Evolutionary conservation across 2,329 filamentous ascomycete genomes (phyloP), one percentile per base, ranked within the genome.

Genomic region (Ramichloridium luteum): DNA sequence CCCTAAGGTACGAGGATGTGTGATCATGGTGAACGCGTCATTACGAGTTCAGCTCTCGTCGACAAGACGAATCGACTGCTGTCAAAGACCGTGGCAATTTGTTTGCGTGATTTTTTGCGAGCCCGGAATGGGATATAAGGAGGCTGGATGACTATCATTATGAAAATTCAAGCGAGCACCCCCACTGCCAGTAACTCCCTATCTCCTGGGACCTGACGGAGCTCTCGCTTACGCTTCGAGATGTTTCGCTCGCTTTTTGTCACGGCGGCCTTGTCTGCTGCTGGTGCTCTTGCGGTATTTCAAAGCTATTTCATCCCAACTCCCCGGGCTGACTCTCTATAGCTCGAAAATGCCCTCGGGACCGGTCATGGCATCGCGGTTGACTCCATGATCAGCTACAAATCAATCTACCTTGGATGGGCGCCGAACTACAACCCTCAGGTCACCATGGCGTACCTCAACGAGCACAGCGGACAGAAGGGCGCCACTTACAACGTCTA

Each of bases 401-500:
- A 30, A 8, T 12, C 13, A 13, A 17, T 30, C 11, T 30, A 30
- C 28, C 20, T 30, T 20, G 28, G 28, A 16, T 30, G 20, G n/a
- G 28, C 28, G 5, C 28, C 28, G 9, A 30, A 30, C 12, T 30
- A 30, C n/a, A 16, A 15, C n/a, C 28, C 28, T n/a, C 28, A 16
- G 14, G 28, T 30, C n/a, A 30, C 28, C 8, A 14, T 30, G 5
- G 4, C 13, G 11, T n/a, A 13, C 13, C 28, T 30, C 4, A 30
- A 30, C 28, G 20, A 18, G 5, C 13, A 16, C 6, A 30, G 13
- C 16, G 28, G 28, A 10, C 28, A 30, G 13, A 30, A 30, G 13
- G 28, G 28, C 16, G 28, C 28, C 9, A 30, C 28, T 16, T 30
- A 30, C 28, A 30, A 30, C 11, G 28, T 30, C 4, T 30, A 30